phyloP scores from a whole-genome alignment of 768 basidiomycete genomes.

The Cystofilobasidium ferigula region DNA sequence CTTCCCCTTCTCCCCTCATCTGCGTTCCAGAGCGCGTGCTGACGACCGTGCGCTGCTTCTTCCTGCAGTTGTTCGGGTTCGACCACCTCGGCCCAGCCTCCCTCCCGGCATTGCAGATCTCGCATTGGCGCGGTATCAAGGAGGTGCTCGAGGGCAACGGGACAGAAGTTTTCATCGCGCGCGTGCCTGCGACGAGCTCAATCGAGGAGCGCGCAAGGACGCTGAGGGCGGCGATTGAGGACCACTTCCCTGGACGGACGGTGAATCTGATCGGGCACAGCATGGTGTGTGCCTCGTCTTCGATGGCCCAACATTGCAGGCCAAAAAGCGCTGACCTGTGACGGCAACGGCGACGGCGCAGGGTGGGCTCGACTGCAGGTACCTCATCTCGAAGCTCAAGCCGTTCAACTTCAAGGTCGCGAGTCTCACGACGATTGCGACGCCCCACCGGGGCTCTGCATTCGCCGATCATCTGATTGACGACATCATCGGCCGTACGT shows the following conservation, averaged over 20 bases:
- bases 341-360: constrained; percentile 31
- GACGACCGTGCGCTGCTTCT: not conserved
- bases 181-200: constrained; percentile 84
- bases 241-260: constrained; percentile 65
- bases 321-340: too few relatives aligned
- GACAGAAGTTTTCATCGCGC: constrained; percentile 78
- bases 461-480: constrained; percentile 67
- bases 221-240: constrained; percentile 67
- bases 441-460: constrained; percentile 84
- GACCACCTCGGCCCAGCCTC: constrained; percentile 37
- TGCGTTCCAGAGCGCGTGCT: not conserved
- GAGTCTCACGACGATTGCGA: constrained; percentile 88
- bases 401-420: constrained; percentile 66
- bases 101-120: constrained; percentile 70
- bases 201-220: constrained; percentile 81
- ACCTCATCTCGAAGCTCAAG: constrained; percentile 74
- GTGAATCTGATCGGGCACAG: constrained; percentile 87
- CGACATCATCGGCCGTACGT: constrained; percentile 38
- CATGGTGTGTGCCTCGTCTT: constrained; percentile 46
- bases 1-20: not conserved
- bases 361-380: constrained; percentile 91
- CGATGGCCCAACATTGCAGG: too few relatives aligned
- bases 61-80: constrained; percentile 7
- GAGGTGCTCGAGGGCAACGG: constrained; percentile 83
- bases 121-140: constrained; percentile 93